Evolutionary conservation across 2,329 filamentous ascomycete genomes (phyloP).

Genomic region (Botryosphaeria agaves): DNA sequence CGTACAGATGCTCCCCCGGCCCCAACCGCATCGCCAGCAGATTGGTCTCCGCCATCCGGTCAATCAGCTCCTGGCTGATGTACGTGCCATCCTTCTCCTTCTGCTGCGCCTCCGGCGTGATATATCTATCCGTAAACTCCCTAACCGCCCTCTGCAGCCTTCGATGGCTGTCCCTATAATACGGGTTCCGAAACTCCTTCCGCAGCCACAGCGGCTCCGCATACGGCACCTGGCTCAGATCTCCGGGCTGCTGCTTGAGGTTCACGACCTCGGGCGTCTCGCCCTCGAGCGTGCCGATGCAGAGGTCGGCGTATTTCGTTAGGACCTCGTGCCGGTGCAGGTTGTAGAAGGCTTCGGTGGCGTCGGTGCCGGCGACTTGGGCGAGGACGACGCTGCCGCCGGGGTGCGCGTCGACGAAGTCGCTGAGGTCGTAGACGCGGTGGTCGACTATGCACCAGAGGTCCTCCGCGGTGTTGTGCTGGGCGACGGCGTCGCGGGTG

Average conservation of each 20-base stretch:
- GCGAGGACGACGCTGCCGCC: constrained; percentile 64
- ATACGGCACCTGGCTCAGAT: constrained; percentile 63
- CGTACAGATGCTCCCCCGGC: constrained; percentile 66
- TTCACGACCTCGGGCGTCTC: constrained; percentile 61
- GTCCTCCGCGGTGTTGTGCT: constrained; percentile 59
- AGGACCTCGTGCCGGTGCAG: constrained; percentile 84
- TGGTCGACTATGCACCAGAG: constrained; percentile 76
- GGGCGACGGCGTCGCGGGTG: constrained; percentile 45
- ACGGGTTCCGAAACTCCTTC: constrained; percentile 59
- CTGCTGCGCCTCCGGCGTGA: constrained; percentile 57
- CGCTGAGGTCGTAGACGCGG: constrained; percentile 71
- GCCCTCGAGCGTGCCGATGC: constrained; percentile 56
- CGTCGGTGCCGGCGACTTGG: constrained; percentile 68
- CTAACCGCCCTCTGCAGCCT: constrained; percentile 51
- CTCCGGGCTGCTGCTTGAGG: constrained; percentile 45
- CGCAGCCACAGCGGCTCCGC: constrained; percentile 72
- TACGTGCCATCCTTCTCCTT: constrained; percentile 58
- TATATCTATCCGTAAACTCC: constrained; percentile 52
- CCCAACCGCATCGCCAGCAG: constrained; percentile 70
- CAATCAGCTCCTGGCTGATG: constrained; percentile 53
- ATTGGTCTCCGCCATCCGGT: constrained; percentile 57
- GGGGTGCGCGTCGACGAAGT: constrained; percentile 74
- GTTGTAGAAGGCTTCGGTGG: constrained; percentile 76
- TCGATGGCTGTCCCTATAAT: constrained; percentile 61
- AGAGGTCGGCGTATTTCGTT: constrained; percentile 56